Base-by-base conservation (phyloP, 139 green algal genomes). In the Coelastrella sp. region DNA sequence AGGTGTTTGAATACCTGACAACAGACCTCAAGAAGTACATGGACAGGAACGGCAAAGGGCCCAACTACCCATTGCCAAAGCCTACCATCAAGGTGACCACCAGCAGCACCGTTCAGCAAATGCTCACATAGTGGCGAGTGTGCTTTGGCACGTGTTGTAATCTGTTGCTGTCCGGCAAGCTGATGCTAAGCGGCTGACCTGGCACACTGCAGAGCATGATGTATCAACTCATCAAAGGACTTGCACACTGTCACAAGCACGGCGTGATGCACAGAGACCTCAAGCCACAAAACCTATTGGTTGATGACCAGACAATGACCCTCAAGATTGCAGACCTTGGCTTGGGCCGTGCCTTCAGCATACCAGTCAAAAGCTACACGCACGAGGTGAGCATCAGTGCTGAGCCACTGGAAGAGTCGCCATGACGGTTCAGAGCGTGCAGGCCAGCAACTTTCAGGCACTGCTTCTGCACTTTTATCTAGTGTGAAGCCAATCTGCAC, bases 1-100 rank as follows among this genome's bases (percentile, higher is more conserved):
- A 96, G 92, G 95, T 99, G 2, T 99, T 99, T 92, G 98, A 99
- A 92, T 99, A 98, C 92, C 95, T 99, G 10, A 96, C 96, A 86
- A 98, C 97, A n/a, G 98, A 99, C 93, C 95, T 99, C 17, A 99
- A 99, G 94, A 98, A 99, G 92, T 99, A 96, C 94, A 99, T 99
- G 98, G 98, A 99, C 94, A 91, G 95, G 59, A 97, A 95, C 84
- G 97, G 98, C 65, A 98, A 97, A 58, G 97, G 98, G 4, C 96
- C 96, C 3, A 76, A 92, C 3, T 79, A 96, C 88, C 95, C 95
- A 0, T 88, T 97, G 57, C 74, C 92, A 5, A 92, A 94, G 0
- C 58, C 87, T 23, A 81, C 95, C 7, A 91, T 99, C 85, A 98
- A 98, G 96, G 95, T 96, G 58, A 47, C 32, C 32, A 47, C 32